Evolutionary conservation across 1,139 yeast species (phyloP), one percentile per base, ranked within the genome.

Genomic region (Suhomyces ambrosiae): DNA sequence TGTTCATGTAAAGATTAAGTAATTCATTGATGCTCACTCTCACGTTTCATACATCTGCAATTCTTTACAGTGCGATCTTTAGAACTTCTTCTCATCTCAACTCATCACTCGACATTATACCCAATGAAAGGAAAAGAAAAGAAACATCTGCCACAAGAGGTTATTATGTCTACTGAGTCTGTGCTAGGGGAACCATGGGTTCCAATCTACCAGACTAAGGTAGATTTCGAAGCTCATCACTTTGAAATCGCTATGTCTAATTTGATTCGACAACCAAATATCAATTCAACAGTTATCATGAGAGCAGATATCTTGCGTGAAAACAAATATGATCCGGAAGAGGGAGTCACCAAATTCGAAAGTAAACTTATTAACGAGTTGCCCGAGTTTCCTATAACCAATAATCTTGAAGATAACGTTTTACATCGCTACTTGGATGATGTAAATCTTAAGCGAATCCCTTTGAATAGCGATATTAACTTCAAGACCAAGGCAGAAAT

Each of bases 201-300:
- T 7, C 78, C 84, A 1, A 59, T 83, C 18, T 76, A 71, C 48
- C 67, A 65, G 41, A 56, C 68, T 2, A 56, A 56, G 1, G 81
- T 70, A 2, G 74, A 66, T 4, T 77, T 78, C 44, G 58, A 56
- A n/a, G 52, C 62, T 9, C 53, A 48, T 5, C 86, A 88, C 62
- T 89, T 82, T 54, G 81, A 80, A 41, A 63, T 68, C 8, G 96
- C 96, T 4, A 85, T 88, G 92, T 60, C 77, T 30, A 86, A 89
- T 58, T 71, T 90, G 45, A 84, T 90, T 38, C 73, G 76, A 44
- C 89, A 88, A 46, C 97, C 97, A 10, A 87, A 90, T 58, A 85
- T 90, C 60, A 90, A 90, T 60, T 90, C 97, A 7, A 86, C 97
- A 0, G 94, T 88, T 21, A 85, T 90, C 26, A 68, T 90, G 66